Evolutionary conservation across 495 filamentous ascomycete genomes (phyloP).

Genomic region (Trichoderma orchidacearum): DNA sequence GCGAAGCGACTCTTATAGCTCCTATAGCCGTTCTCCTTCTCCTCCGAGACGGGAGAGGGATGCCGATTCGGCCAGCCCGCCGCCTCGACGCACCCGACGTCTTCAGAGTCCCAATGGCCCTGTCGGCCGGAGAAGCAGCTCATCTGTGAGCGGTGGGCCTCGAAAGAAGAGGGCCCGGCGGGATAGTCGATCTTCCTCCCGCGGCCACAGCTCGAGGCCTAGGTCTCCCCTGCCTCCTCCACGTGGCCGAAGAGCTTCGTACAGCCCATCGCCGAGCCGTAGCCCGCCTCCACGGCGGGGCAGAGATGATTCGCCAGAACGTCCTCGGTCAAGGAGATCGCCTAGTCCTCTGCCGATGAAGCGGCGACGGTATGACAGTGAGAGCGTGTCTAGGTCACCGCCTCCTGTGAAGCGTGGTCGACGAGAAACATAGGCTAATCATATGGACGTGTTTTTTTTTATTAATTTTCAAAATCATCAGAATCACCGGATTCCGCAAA

Average conservation of each 20-base stretch:
- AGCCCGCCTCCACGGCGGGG: slow-evolving; percentile 7
- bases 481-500: no score
- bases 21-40: slow-evolving; percentile 5
- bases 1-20: slow-evolving; percentile 7
- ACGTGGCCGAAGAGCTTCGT: slow-evolving; percentile 6
- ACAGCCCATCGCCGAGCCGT: background rate
- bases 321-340: slow-evolving; percentile 6
- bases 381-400: slow-evolving; percentile 2
- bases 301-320: slow-evolving; percentile 7
- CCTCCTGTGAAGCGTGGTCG: slow-evolving; percentile 1
- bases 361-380: slow-evolving; percentile 10
- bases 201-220: slow-evolving; percentile 2
- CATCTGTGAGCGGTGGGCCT: slow-evolving; percentile 11
- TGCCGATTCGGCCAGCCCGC: slow-evolving; percentile 18
- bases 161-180: slow-evolving; percentile 8
- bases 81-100: slow-evolving; percentile 8
- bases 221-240: background rate
- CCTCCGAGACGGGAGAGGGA: slow-evolving; percentile 13
- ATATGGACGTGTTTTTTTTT: background rate
- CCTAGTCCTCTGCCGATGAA: slow-evolving; percentile 9
- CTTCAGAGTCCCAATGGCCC: slow-evolving; percentile 6
- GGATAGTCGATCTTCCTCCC: slow-evolving; percentile 10
- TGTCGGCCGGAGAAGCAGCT: slow-evolving; percentile 10
- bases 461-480: no score
- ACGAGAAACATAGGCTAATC: background rate